Conservation (phyloP, 2,329 filamentous ascomycete genomes). For the Talaromyces amestolkiae region DNA sequence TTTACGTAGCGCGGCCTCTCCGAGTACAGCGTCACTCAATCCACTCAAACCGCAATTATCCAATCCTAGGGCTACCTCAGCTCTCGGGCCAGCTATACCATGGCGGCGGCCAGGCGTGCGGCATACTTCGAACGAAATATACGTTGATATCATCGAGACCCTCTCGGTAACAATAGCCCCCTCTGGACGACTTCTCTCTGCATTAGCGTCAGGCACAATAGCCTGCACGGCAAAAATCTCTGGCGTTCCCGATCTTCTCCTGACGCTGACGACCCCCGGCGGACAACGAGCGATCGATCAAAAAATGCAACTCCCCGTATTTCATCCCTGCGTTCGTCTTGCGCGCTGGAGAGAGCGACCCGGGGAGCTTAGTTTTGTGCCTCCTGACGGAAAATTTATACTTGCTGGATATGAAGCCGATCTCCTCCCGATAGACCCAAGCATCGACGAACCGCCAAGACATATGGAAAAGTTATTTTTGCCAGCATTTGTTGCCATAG, state of each 20-base stretch:
- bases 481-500: constrained; percentile 77
- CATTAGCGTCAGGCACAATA: constrained; percentile 86
- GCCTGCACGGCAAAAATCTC: constrained; percentile 95
- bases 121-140: constrained; percentile 95
- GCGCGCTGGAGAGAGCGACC: constrained; percentile 86
- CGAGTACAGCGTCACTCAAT: constrained; percentile 40
- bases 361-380: constrained; percentile 91
- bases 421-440: constrained; percentile 68
- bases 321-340: constrained; percentile 90
- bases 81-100: constrained; percentile 60
- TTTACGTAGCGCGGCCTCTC: constrained; percentile 36
- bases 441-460: constrained; percentile 55
- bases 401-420: constrained; percentile 94
- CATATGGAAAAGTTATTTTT: constrained; percentile 67
- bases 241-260: constrained; percentile 83
- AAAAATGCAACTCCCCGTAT: constrained; percentile 83
- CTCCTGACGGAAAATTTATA: constrained; percentile 90
- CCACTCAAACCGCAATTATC: constrained; percentile 42
- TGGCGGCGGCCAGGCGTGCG: constrained; percentile 91
- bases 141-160: constrained; percentile 92
- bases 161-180: constrained; percentile 84
- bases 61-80: constrained; percentile 28
- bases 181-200: constrained; percentile 80
- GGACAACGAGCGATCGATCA: constrained; percentile 72
- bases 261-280: constrained; percentile 75